Conservation (phyloP, 176 grass and related monocot species). For the Eleusine indica region DNA sequence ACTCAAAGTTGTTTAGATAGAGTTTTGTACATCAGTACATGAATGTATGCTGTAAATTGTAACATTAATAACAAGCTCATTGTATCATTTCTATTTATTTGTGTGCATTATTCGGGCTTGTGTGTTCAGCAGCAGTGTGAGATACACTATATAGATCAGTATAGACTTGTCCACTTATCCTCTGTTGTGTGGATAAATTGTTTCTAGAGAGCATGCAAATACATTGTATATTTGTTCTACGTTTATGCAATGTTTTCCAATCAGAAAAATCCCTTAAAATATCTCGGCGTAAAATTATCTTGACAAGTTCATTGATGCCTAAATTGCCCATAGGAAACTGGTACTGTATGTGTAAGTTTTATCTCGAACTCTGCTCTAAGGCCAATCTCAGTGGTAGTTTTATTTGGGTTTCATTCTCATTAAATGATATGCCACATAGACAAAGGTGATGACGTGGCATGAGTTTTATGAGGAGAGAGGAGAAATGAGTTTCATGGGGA, state of each 20-base stretch:
- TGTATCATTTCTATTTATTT: background rate
- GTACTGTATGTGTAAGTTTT: background rate
- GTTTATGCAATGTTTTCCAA: background rate
- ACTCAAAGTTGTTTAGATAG: too few species aligned
- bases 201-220: background rate
- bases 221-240: background rate
- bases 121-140: background rate
- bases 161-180: background rate
- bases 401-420: too few species aligned
- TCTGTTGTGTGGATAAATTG: background rate
- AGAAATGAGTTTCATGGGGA: too few species aligned
- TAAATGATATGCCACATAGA: too few species aligned
- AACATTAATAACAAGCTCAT: background rate
- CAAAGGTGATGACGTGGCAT: too few species aligned
- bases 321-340: background rate
- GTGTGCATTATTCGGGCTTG: background rate
- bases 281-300: background rate
- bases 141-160: background rate
- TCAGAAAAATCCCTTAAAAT: background rate
- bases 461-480: too few species aligned
- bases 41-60: constrained; percentile 21
- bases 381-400: too few species aligned
- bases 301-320: background rate
- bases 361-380: background rate
- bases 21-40: background rate